Conservation (phyloP, 768 basidiomycete genomes). For the Trametes coccinea region DNA sequence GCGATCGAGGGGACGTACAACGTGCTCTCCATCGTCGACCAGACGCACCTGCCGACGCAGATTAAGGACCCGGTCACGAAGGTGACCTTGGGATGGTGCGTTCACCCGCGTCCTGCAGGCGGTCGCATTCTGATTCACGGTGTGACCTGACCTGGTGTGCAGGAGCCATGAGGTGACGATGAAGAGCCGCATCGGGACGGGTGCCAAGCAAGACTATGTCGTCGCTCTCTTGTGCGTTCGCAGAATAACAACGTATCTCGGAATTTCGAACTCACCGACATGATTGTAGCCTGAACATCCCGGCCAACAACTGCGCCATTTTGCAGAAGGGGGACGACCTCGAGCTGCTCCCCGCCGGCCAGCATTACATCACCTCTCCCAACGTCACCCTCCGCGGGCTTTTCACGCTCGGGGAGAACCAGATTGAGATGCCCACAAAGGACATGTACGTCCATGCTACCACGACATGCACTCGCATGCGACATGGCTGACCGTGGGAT, state of each 20-base stretch:
- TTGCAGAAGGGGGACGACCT: slow-evolving; percentile 81
- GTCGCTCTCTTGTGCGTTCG: slow-evolving; percentile 73
- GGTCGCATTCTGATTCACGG: too few species aligned
- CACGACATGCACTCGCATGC: neutral
- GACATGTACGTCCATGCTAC: slow-evolving; percentile 58
- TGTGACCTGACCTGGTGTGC: neutral
- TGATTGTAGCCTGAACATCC: slow-evolving; percentile 65
- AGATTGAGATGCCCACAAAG: slow-evolving; percentile 85
- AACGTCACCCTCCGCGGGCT: slow-evolving; percentile 79
- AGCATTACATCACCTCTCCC: slow-evolving; percentile 83
- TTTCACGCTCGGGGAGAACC: slow-evolving; percentile 81
- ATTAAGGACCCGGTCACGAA: slow-evolving; percentile 66
- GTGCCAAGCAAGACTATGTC: slow-evolving; percentile 61
- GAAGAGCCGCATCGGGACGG: slow-evolving; percentile 53
- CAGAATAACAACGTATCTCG: neutral
- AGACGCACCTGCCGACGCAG: slow-evolving; percentile 67
- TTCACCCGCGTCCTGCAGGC: neutral
- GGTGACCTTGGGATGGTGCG: slow-evolving; percentile 58
- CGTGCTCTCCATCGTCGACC: slow-evolving; percentile 81
- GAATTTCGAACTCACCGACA: neutral
- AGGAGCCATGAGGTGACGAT: slow-evolving; percentile 78
- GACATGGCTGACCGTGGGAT: neutral
- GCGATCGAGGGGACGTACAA: slow-evolving; percentile 73
- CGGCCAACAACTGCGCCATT: slow-evolving; percentile 85
- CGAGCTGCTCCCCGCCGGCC: slow-evolving; percentile 75